Evolutionary conservation across 225 moss, liverwort and hornwort genomes (phyloP).

Genomic region (Pseudoscleropodium purum): DNA sequence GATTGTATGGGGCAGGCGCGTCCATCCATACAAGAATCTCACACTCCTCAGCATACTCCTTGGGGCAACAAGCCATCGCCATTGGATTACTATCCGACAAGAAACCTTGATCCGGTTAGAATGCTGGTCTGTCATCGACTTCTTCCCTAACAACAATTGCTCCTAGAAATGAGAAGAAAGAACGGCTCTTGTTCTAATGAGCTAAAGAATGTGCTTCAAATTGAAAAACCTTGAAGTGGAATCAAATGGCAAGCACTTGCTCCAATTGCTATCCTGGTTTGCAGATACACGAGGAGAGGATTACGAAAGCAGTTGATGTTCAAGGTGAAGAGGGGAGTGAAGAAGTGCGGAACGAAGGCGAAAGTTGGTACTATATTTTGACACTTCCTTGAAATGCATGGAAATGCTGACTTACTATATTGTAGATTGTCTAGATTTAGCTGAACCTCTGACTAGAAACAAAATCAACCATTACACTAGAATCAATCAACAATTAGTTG

Average conservation of each 20-base stretch:
- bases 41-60: neutral
- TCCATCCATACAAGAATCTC: neutral
- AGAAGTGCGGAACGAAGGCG: neutral
- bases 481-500: too few species aligned
- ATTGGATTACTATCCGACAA: too few species aligned
- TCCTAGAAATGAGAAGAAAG: neutral
- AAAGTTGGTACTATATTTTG: too few species aligned
- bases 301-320: neutral
- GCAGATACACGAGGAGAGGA: too few species aligned
- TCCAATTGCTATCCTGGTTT: neutral
- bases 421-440: too few species aligned
- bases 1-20: neutral
- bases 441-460: too few species aligned
- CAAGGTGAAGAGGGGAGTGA: neutral
- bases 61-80: neutral
- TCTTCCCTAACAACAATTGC: neutral
- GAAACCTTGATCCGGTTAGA: neutral
- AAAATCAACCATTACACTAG: too few species aligned
- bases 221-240: too few species aligned
- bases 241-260: neutral
- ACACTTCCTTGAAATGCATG: neutral
- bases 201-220: neutral
- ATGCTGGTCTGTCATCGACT: neutral
- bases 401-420: neutral
- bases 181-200: neutral